Evolutionary conservation across 371 early-diverging fungal genomes (phyloP), one percentile per base, ranked within the genome.

Genomic region (Massospora cicadina): DNA sequence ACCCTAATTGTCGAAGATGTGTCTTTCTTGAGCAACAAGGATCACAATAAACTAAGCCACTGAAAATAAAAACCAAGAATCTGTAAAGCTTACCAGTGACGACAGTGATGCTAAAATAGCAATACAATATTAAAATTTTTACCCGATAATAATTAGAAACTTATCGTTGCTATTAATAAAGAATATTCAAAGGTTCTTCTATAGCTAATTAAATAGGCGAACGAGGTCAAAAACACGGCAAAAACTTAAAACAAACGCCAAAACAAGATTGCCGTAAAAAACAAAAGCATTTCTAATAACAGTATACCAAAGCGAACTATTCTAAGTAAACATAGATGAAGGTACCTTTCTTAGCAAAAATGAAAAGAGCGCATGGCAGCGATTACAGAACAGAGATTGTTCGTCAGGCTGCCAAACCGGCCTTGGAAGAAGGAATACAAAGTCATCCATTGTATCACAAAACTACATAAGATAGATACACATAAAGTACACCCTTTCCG

Each of bases 11-110:
- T 12, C 58, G 58, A 57, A 57, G 58, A 25, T 17, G 28, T 10
- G 58, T 57, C 26, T 57, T 57, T n/a, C 58, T 57, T n/a, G 58
- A 57, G 28, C 58, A 57, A n/a, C 58, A 57, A n/a, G n/a, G 23
- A 57, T 57, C 7, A 57, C 58, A 57, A 57, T 57, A 57, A 7
- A 57, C 28, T 27, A 57, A n/a, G n/a, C 58, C 58, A 57, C 58
- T 57, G 13, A 57, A 27, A 57, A n/a, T 57, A 23, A 23, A 57
- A 12, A 57, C 17, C 28, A 57, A 12, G 23, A 23, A 12, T 57
- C 13, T 57, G 26, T 25, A 25, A 23, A 57, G 17, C 28, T 57
- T n/a, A 57, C 58, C 58, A 57, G 28, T 57, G 58, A 23, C 58
- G 23, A 57, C 58, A 57, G n/a, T 57, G 58, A 57, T 57, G 58